A percentile compares a stretch with the other conserved stretches of the same genome.
These are phyloP conservation scores for Gossypium schwendimanii DNA, from an alignment of 441 rosid species.

Conservation along the genomic window DNA sequence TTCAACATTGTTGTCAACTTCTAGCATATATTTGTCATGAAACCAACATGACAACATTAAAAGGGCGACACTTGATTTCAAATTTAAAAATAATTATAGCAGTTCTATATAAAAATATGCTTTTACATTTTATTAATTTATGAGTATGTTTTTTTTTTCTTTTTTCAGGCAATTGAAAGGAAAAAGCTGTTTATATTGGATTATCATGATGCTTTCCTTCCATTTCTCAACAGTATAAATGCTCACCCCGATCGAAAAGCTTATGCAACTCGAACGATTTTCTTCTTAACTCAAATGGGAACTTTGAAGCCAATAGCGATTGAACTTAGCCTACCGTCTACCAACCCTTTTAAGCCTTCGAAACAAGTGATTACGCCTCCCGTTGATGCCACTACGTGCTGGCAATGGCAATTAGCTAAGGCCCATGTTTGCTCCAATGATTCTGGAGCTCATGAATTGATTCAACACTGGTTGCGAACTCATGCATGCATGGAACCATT, in stretches of 20 bases:
- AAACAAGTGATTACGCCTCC: slow-evolving; percentile 12
- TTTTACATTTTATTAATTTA: neutral
- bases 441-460: slow-evolving; percentile 14
- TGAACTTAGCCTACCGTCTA: slow-evolving; percentile 11
- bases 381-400: slow-evolving; percentile 8
- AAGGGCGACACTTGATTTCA: neutral
- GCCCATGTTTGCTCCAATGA: slow-evolving; percentile 17
- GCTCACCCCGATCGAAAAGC: slow-evolving; percentile 8
- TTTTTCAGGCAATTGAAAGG: slow-evolving; percentile 1
- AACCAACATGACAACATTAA: no score
- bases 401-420: slow-evolving; percentile 19
- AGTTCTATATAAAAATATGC: neutral
- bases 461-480: slow-evolving; percentile 24
- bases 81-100: no score
- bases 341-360: neutral
- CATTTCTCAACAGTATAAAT: slow-evolving; percentile 8
- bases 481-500: slow-evolving; percentile 15
- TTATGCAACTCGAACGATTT: slow-evolving; percentile 8
- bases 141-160: neutral
- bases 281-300: slow-evolving; percentile 13
- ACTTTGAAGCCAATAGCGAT: slow-evolving; percentile 17
- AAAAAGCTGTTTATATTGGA: slow-evolving; percentile 6
- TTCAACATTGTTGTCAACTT: no score
- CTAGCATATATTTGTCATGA: no score
- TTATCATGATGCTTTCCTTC: slow-evolving; percentile 6